Percentiles rank a stretch among this genome's conserved stretches.
Conservation (phyloP, 192 early-diverging fungal genomes). For the Coemansia sp. region DNA sequence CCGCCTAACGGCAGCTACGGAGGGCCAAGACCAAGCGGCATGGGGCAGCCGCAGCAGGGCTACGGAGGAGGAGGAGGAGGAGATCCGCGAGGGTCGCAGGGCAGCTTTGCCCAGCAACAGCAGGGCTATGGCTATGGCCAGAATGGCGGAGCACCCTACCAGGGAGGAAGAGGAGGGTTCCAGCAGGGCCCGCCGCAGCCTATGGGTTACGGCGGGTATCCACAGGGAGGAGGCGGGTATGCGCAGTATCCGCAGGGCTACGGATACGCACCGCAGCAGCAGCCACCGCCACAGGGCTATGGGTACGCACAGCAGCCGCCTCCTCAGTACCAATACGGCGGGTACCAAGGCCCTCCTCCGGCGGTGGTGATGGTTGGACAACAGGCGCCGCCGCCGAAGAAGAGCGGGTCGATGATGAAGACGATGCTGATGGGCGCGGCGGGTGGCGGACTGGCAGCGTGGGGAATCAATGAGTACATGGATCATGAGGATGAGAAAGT, state of each 20-base stretch:
- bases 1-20: not conserved
- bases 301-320: not conserved
- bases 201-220: slow-evolving; percentile 7
- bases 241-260: not conserved
- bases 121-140: slow-evolving; percentile 8
- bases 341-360: not conserved
- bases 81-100: not conserved
- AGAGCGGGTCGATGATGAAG: slow-evolving; percentile 31
- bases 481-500: slow-evolving; percentile 39
- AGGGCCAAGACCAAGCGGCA: too few relatives aligned
- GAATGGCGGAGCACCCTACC: not conserved
- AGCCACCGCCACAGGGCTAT: not conserved
- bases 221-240: not conserved
- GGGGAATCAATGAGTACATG: slow-evolving; percentile 26
- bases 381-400: slow-evolving; percentile 26
- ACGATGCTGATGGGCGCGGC: slow-evolving; percentile 28
- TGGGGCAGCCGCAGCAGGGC: not conserved
- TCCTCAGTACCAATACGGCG: not conserved
- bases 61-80: not conserved
- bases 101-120: not conserved
- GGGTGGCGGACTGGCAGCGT: slow-evolving; percentile 35
- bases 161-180: slow-evolving; percentile 3
- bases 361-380: slow-evolving; percentile 5
- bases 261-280: not conserved
- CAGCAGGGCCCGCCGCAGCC: slow-evolving; percentile 21